phyloP scores from a whole-genome alignment of 768 basidiomycete genomes.

The Russula griseocarnosa region DNA sequence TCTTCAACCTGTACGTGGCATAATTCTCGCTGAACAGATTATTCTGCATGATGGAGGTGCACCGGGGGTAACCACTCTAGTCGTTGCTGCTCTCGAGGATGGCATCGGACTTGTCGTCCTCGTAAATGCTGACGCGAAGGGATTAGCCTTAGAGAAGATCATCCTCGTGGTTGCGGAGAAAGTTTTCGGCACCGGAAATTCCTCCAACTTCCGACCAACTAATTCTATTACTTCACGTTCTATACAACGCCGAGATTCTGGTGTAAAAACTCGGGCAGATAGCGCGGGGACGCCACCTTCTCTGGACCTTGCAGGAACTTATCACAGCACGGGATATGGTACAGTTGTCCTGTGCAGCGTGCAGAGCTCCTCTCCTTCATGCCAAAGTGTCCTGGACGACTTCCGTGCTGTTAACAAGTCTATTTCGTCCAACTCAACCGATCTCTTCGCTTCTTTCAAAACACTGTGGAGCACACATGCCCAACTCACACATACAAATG shows the following conservation, averaged over 20 bases:
- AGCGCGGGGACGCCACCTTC: background rate
- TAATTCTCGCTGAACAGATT: slow-evolving; percentile 31
- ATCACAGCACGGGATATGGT: slow-evolving; percentile 12
- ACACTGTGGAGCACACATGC: background rate
- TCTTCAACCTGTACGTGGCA: background rate
- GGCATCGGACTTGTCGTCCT: slow-evolving; percentile 36
- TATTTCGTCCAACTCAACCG: background rate
- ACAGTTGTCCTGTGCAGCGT: slow-evolving; percentile 1
- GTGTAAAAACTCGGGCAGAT: background rate
- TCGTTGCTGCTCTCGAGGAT: slow-evolving; percentile 38
- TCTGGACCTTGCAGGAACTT: slow-evolving; percentile 12
- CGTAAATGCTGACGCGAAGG: slow-evolving; percentile 28
- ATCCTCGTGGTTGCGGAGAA: background rate
- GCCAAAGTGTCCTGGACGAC: background rate
- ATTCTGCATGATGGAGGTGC: slow-evolving; percentile 34
- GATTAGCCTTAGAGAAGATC: background rate
- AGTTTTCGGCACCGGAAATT: too few species aligned
- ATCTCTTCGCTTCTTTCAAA: slow-evolving; percentile 6
- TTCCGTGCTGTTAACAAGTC: background rate
- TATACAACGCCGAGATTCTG: too few species aligned
- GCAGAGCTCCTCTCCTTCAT: slow-evolving; percentile 7
- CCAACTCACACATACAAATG: background rate
- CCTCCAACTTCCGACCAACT: too few species aligned
- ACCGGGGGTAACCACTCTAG: slow-evolving; percentile 36
- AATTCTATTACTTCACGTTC: background rate